A percentile compares a stretch with the other conserved stretches of the same genome.
phyloP scores from a whole-genome alignment of 805 yeast species.

The Kodamaea lidongshanica region DNA sequence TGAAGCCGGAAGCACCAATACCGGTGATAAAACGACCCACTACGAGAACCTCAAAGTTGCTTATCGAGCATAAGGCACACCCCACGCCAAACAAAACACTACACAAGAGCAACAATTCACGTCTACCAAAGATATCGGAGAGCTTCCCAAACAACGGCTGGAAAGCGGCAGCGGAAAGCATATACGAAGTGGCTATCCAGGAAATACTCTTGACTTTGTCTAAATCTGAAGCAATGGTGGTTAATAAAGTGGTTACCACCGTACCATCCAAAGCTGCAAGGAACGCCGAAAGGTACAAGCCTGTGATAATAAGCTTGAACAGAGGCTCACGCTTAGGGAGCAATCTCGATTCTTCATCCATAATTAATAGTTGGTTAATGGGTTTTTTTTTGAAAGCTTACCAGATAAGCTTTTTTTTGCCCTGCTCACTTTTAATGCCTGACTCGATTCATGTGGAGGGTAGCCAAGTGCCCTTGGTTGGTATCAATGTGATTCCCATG shows the following conservation, averaged over 20 bases:
- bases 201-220: conserved; percentile 56
- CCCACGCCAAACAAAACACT: conserved; percentile 52
- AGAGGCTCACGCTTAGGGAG: no score
- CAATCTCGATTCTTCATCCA: no score
- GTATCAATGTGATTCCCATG: conserved; percentile 12
- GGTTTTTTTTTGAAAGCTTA: no score
- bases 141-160: conserved; percentile 70
- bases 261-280: conserved; percentile 65
- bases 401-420: no score
- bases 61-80: conserved; percentile 49
- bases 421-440: no score
- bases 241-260: conserved; percentile 55
- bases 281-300: conserved; percentile 38
- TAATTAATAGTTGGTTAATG: no score
- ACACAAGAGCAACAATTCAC: conserved; percentile 43
- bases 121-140: conserved; percentile 68
- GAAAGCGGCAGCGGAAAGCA: conserved; percentile 63
- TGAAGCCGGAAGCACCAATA: conserved; percentile 87
- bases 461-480: no score
- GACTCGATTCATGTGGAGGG: no score
- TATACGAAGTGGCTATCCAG: conserved; percentile 70
- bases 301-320: conserved; percentile 26
- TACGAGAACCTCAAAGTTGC: conserved; percentile 42
- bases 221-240: conserved; percentile 65
- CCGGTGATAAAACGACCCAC: conserved; percentile 71